These are phyloP conservation scores for Rhodotorula paludigena DNA, from an alignment of 768 basidiomycete species.

Conservation along the genomic window DNA sequence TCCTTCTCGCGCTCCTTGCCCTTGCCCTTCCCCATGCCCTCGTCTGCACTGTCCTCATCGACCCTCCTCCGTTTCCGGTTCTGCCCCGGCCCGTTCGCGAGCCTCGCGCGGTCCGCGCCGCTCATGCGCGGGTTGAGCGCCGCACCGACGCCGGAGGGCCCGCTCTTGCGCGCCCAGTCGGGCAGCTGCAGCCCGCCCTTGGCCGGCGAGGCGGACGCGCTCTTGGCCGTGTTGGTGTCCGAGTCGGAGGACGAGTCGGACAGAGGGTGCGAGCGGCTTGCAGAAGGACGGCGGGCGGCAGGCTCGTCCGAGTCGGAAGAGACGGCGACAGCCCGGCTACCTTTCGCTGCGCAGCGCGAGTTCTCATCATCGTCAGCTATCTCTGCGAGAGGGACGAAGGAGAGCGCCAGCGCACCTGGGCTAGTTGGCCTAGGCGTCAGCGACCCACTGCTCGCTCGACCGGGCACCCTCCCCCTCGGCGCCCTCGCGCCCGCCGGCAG, in stretches of 20 bases:
- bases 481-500: neutral
- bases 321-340: neutral
- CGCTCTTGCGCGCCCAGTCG: too few relatives aligned
- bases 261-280: neutral
- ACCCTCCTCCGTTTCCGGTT: constrained; percentile 9
- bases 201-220: neutral
- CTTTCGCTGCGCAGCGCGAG: neutral
- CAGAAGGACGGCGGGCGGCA: neutral
- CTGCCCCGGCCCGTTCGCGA: neutral
- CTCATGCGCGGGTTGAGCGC: neutral
- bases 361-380: too few relatives aligned
- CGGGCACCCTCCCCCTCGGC: constrained; percentile 45
- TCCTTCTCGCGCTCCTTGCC: neutral
- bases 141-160: too few relatives aligned
- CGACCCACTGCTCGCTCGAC: constrained; percentile 14
- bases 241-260: neutral
- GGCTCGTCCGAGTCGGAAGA: neutral
- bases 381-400: neutral
- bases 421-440: constrained; percentile 52
- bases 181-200: constrained; percentile 2
- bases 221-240: neutral
- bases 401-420: neutral
- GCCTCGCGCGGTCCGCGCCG: neutral
- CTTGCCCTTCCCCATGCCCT: constrained; percentile 8
- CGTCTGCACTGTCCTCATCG: neutral